Percentiles rank a stretch among this genome's conserved stretches.
Evolutionary conservation across 2,329 filamentous ascomycete species (phyloP).

Genomic region (Colletotrichum shisoi): DNA sequence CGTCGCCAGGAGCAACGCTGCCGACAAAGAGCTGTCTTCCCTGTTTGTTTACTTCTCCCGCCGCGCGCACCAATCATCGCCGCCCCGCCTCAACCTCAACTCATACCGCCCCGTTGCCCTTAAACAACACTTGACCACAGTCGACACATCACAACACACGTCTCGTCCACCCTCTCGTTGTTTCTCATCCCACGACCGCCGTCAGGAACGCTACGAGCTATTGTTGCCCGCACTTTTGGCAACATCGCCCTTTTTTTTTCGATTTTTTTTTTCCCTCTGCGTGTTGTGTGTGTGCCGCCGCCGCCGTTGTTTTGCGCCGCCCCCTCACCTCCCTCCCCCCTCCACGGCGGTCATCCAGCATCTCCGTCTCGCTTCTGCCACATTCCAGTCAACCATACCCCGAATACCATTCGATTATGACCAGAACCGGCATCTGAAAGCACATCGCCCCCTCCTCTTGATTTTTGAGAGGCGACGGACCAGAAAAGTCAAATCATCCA

Average conservation of each 20-base stretch:
- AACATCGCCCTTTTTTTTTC: conserved; percentile 27
- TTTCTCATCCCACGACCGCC: conserved; percentile 35
- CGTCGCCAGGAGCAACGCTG: conserved; percentile 39
- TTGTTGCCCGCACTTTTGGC: conserved; percentile 31
- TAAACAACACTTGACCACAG: conserved; percentile 41
- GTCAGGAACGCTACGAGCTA: conserved; percentile 39
- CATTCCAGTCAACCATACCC: conserved; percentile 31
- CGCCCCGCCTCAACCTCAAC: conserved; percentile 36
- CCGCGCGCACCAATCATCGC: conserved; percentile 40
- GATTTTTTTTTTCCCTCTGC: conserved; percentile 14
- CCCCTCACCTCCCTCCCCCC: conserved; percentile 13
- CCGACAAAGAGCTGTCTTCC: conserved; percentile 39
- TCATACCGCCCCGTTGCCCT: conserved; percentile 36
- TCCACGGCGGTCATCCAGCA: conserved; percentile 13
- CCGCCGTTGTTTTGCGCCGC: conserved; percentile 31
- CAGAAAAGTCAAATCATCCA: conserved; percentile 30
- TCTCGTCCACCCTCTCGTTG: conserved; percentile 28
- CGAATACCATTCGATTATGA: conserved; percentile 23
- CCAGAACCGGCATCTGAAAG: conserved; percentile 27
- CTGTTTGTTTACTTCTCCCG: conserved; percentile 41
- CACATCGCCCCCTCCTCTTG: not conserved
- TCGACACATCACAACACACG: conserved; percentile 24
- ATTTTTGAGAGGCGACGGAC: conserved; percentile 9
- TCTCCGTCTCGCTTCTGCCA: conserved; percentile 17
- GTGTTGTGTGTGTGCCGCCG: conserved; percentile 32